Evolutionary conservation across 345 rosid species (phyloP), one percentile per base, ranked within the genome.

Genomic region (Adansonia digitata): DNA sequence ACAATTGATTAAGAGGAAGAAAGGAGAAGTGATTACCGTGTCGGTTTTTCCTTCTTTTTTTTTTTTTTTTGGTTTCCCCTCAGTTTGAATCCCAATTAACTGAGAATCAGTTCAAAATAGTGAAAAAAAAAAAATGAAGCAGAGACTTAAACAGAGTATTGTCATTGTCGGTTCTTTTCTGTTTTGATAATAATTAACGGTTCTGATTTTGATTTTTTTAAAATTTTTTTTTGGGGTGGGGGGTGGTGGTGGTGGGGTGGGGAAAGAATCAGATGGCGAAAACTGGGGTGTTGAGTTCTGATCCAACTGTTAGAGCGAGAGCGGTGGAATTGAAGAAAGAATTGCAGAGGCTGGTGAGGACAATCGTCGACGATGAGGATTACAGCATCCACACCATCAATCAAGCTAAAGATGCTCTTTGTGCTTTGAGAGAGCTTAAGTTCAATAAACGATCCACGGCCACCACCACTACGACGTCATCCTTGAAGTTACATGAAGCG

Each of bases 291-390:
- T 74, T 79, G 78, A 84, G 84, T 75, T 89, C 90, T 75, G 97
- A 90, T 85, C 92, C 90, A 59, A 78, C 93, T 72, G 87, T 57
- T 65, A 84, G 74, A 82, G 86, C 88, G 5, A 87, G 80, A 68
- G 91, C 87, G 4, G 84, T 74, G 35, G 98, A 90, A 77, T 74
- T 93, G 72, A 91, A 90, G 84, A 89, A 83, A 37, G 94, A 93
- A 77, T 79, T 93, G 74, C 86, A 84, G 78, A 91, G 81, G 79
- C 80, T 95, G 1, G 88, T 93, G 26, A 85, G 72, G 83, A 76
- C 75, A 35, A 91, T 95, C 56, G 85, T 83, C 29, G 97, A 87
- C 39, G 91, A 86, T 14, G 99, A 89, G 10, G 97, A 91, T 77
- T 87, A 66, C 62, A 64, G 78, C 31, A 42, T 81, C 31, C 92